These are phyloP conservation scores for Huiozyma naganishii DNA, from an alignment of 805 yeast species.

Conservation along the genomic window DNA sequence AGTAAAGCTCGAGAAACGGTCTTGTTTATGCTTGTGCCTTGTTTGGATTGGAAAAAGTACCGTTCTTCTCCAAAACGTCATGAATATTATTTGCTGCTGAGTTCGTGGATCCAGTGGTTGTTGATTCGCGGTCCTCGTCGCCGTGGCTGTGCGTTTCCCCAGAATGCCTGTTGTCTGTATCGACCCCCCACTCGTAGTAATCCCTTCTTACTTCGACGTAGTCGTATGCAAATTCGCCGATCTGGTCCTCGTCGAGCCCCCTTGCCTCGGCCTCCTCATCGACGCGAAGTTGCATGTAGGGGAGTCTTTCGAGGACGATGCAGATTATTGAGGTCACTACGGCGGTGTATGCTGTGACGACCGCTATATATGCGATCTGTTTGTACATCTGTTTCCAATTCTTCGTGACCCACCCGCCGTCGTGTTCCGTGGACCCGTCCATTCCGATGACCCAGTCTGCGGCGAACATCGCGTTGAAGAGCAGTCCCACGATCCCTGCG, in stretches of 20 bases:
- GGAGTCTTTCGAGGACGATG: constrained; percentile 61
- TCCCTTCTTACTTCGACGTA: constrained; percentile 95
- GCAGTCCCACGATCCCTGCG: constrained; percentile 82
- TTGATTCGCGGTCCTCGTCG: constrained; percentile 2
- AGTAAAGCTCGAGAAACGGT: too few species aligned
- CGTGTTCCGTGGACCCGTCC: constrained; percentile 75
- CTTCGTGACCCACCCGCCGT: constrained; percentile 87
- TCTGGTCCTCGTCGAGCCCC: constrained; percentile 94
- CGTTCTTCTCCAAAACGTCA: not conserved
- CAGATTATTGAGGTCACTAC: constrained; percentile 73
- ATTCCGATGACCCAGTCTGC: constrained; percentile 82
- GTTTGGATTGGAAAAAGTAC: too few species aligned
- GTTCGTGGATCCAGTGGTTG: not conserved
- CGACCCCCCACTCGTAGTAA: constrained; percentile 44
- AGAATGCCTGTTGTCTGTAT: constrained; percentile 14
- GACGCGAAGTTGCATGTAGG: constrained; percentile 72
- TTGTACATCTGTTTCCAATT: constrained; percentile 87
- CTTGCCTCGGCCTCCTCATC: constrained; percentile 74
- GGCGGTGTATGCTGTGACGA: constrained; percentile 62
- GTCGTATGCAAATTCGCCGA: constrained; percentile 98
- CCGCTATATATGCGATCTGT: constrained; percentile 75
- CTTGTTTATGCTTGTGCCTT: not conserved
- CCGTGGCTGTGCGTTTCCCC: not conserved
- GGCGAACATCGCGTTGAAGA: constrained; percentile 85
- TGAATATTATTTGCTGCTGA: not conserved